These are phyloP conservation scores for Cyclostephanos invisitatus DNA, from an alignment of 108 stramenopile species.

Conservation along the genomic window DNA sequence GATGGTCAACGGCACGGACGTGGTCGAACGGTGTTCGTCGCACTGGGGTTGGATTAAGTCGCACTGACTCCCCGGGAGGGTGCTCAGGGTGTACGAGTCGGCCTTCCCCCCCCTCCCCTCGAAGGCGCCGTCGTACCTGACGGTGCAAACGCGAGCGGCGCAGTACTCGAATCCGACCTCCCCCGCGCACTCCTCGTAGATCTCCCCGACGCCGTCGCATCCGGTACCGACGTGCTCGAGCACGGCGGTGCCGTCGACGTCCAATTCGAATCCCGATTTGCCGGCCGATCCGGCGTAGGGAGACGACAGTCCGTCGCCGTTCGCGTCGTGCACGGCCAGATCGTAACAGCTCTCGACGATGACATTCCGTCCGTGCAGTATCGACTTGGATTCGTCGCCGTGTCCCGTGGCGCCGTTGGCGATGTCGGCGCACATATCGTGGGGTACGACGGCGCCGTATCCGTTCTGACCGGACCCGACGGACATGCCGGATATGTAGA, in stretches of 20 bases:
- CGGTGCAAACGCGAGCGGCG: constrained; percentile 16
- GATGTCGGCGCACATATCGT: background rate
- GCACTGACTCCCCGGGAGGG: constrained; percentile 23
- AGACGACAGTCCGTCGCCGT: constrained; percentile 22
- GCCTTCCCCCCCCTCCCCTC: no score
- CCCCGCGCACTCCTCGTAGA: constrained; percentile 9
- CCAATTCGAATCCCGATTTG: constrained; percentile 8
- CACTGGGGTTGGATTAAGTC: background rate
- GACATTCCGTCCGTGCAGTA: background rate
- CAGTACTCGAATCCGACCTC: constrained; percentile 26
- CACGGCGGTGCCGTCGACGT: background rate
- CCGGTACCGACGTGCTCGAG: background rate
- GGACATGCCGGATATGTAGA: background rate
- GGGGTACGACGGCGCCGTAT: constrained; percentile 20
- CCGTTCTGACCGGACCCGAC: background rate
- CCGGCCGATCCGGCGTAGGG: constrained; percentile 9
- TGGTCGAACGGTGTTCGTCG: background rate
- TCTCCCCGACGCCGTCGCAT: background rate
- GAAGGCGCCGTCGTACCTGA: background rate
- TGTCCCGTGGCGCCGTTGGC: background rate
- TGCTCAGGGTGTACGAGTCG: constrained; percentile 1
- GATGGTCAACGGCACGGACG: background rate
- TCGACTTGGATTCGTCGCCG: background rate
- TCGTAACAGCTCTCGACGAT: constrained; percentile 8
- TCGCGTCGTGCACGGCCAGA: constrained; percentile 17